phyloP scores from a whole-genome alignment of 2,329 filamentous ascomycete genomes.

The Fusarium subtropicale region DNA sequence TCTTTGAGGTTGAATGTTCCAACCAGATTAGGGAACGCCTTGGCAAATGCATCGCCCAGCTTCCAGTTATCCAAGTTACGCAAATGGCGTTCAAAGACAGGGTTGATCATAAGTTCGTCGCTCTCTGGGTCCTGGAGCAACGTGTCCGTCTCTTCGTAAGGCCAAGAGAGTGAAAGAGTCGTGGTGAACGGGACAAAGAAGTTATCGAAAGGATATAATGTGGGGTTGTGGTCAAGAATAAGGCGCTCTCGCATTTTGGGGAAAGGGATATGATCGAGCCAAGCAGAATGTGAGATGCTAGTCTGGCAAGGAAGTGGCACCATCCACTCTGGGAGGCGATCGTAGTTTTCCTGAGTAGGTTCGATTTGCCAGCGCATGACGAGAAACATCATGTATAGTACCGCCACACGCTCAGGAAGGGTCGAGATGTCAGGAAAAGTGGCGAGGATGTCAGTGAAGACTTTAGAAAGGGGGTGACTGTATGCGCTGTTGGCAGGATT shows the following conservation, averaged over 20 bases:
- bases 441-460: constrained; percentile 85
- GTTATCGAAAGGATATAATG: constrained; percentile 75
- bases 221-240: constrained; percentile 60
- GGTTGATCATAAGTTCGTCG: constrained; percentile 82
- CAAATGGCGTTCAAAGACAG: constrained; percentile 85
- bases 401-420: constrained; percentile 85
- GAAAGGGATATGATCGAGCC: constrained; percentile 87
- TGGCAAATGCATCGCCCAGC: constrained; percentile 75
- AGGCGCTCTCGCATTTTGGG: constrained; percentile 79
- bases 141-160: constrained; percentile 78
- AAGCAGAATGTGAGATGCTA: constrained; percentile 76
- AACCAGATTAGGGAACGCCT: constrained; percentile 66
- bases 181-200: constrained; percentile 87
- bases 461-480: constrained; percentile 82
- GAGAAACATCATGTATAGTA: constrained; percentile 88
- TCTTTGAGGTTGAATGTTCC: constrained; percentile 49
- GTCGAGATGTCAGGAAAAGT: constrained; percentile 84
- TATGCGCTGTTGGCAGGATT: constrained; percentile 73
- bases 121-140: constrained; percentile 68
- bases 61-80: constrained; percentile 84
- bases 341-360: constrained; percentile 82
- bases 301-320: constrained; percentile 75
- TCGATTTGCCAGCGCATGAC: constrained; percentile 87
- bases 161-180: constrained; percentile 84
- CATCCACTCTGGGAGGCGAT: constrained; percentile 79